Percentiles rank a stretch among this genome's conserved stretches.
Evolutionary conservation across 306 rosid genomes (phyloP).

Genomic region (Quercus bicolor): DNA sequence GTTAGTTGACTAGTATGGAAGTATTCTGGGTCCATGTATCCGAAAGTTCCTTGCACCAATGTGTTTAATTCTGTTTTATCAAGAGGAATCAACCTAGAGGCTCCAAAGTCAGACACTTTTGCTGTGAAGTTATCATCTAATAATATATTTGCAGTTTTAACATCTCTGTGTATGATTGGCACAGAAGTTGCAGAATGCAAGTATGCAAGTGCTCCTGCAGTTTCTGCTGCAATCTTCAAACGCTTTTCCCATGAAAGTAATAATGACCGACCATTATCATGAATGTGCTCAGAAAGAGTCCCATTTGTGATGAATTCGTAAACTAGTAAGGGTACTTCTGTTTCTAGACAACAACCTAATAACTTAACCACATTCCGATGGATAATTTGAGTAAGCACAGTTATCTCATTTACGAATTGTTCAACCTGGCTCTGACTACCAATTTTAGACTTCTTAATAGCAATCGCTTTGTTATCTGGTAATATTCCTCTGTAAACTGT

Average conservation of each 20-base stretch:
- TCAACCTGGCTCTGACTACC: slow-evolving; percentile 4
- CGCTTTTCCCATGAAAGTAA: slow-evolving; percentile 11
- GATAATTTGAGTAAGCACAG: slow-evolving; percentile 24
- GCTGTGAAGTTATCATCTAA: slow-evolving; percentile 16
- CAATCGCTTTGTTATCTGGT: not conserved
- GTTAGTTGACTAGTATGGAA: slow-evolving; percentile 21
- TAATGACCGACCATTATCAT: not conserved
- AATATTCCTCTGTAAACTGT: slow-evolving; percentile 21
- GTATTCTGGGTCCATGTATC: slow-evolving; percentile 22
- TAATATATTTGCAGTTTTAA: slow-evolving; percentile 25
- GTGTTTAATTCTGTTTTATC: slow-evolving; percentile 23
- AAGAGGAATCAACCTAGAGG: slow-evolving; percentile 11
- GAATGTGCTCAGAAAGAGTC: slow-evolving; percentile 15
- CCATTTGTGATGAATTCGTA: slow-evolving; percentile 20
- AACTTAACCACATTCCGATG: slow-evolving; percentile 20
- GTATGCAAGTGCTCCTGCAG: slow-evolving; percentile 19
- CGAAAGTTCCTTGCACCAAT: slow-evolving; percentile 25
- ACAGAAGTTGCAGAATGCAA: slow-evolving; percentile 15
- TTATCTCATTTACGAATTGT: slow-evolving; percentile 27
- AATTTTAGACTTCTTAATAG: slow-evolving; percentile 29
- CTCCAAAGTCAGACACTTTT: slow-evolving; percentile 11
- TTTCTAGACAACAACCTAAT: slow-evolving; percentile 30
- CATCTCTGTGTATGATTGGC: slow-evolving; percentile 27
- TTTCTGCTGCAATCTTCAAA: slow-evolving; percentile 16
- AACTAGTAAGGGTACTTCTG: slow-evolving; percentile 18